A percentile compares a stretch with the other conserved stretches of the same genome.
phyloP scores from a whole-genome alignment of 2,329 filamentous ascomycete species.

The Leptographium flavum region DNA sequence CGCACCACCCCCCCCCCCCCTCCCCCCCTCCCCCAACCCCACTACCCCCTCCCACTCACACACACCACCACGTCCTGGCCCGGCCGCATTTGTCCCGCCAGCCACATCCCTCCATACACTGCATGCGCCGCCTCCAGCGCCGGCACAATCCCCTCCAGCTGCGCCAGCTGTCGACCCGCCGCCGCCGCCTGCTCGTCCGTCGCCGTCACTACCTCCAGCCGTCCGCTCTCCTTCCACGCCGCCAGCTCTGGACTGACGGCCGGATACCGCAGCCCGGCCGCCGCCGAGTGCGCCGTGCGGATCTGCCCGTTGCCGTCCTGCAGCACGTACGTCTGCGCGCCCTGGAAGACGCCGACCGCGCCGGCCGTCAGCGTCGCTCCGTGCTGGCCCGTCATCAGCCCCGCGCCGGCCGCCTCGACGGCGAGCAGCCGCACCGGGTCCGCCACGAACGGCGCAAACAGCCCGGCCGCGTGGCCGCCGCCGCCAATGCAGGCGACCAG shows the following conservation, averaged over 20 bases:
- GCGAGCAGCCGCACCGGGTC: constrained; percentile 82
- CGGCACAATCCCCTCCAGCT: constrained; percentile 96
- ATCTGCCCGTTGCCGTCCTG: constrained; percentile 92
- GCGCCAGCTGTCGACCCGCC: constrained; percentile 70
- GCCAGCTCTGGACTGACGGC: constrained; percentile 89
- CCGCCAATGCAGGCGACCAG: constrained; percentile 95
- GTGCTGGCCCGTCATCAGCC: constrained; percentile 72
- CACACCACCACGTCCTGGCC: constrained; percentile 88
- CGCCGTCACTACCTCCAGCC: constrained; percentile 79
- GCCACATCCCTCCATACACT: constrained; percentile 73
- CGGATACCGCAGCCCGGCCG: constrained; percentile 91
- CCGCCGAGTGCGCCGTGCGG: constrained; percentile 87
- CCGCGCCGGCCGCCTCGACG: constrained; percentile 90
- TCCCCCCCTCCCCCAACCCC: no score
- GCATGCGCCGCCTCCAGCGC: constrained; percentile 90
- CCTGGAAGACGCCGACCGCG: constrained; percentile 84
- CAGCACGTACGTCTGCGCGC: constrained; percentile 87
- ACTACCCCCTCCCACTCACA: constrained; percentile 79
- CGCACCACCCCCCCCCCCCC: no score
- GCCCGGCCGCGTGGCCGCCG: constrained; percentile 86
- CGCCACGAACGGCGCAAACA: constrained; percentile 93
- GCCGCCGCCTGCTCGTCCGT: constrained; percentile 83
- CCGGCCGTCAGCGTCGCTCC: constrained; percentile 82
- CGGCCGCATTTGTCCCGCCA: constrained; percentile 85
- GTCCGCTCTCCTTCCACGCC: constrained; percentile 78